Evolutionary conservation across 2,329 filamentous ascomycete species (phyloP), one percentile per base, ranked within the genome.

Genomic region (Ophiocordyceps unilateralis): DNA sequence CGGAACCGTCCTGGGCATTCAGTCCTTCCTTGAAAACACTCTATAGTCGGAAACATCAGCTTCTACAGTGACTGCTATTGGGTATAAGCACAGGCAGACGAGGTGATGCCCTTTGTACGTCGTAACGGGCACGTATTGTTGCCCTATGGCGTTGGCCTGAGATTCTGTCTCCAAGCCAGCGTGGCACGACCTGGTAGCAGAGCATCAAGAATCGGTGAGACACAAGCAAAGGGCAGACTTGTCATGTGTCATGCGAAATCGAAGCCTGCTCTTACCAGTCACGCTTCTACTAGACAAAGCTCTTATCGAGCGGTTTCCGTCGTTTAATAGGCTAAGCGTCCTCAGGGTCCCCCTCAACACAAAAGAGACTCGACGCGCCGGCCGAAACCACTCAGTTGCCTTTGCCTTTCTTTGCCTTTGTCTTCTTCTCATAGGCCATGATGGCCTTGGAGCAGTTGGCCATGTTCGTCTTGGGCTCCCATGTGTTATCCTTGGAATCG

Each of bases 391-490:
- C 24, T 26, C 24, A 26, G 24, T 5, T 1, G 32, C 17, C 7
- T 36, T 17, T 19, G n/a, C 32, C n/a, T 36, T n/a, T 20, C 14
- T 19, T 19, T 17, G 32, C 32, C 17, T 36, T 36, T 36, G 7
- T n/a, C n/a, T 28, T 42, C 10, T 41, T 50, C 46, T 69, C 61
- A 44, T 62, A 70, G 2, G 50, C 54, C 10, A 51, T 49, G 26
- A 72, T 48, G 1, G 64, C 47, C 2, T 50, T 48, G 10, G 47
- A 44, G 43, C 68, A 69, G 3, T 65, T 59, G 0, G 41, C 43
- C 17, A 75, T 50, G 44, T 72, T 66, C 17, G 44, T 51, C 50
- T 59, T 64, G 1, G 68, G 68, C 56, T 74, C 72, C 73, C 72
- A 76, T 0, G 70, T 74, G 45, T 67, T 72, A 1, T 68, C 52